Conservation (phyloP, 306 rosid species). For the Vachellia pachyceras region DNA sequence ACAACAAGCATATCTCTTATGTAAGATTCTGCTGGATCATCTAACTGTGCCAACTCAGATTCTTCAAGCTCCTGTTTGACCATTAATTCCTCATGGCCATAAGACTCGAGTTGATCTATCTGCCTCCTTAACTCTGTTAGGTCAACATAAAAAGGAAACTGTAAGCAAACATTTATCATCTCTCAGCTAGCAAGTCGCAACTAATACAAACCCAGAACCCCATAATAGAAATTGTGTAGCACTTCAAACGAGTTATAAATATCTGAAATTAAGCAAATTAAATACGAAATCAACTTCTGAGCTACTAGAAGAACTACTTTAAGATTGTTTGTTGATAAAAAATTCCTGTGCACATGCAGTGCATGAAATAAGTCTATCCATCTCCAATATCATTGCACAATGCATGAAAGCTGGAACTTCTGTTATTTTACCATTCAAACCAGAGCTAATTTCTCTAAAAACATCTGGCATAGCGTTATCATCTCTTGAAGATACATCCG, state of each 20-base stretch:
- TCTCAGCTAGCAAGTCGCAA: constrained; percentile 11
- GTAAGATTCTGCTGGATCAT: constrained; percentile 84
- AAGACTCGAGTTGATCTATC: constrained; percentile 79
- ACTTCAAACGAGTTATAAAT: constrained; percentile 21
- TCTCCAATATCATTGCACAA: constrained; percentile 29
- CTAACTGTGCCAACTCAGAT: constrained; percentile 56
- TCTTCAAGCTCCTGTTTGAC: constrained; percentile 51
- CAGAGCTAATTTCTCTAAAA: constrained; percentile 87
- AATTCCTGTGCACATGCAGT: constrained; percentile 14
- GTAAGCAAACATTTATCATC: constrained; percentile 34
- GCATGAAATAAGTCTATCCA: background rate
- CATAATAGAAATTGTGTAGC: constrained; percentile 1
- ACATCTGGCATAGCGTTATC: constrained; percentile 64
- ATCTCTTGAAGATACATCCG: constrained; percentile 72
- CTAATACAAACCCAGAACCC: constrained; percentile 9
- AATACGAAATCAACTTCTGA: constrained; percentile 26
- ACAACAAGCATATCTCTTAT: constrained; percentile 82
- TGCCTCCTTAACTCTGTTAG: constrained; percentile 81
- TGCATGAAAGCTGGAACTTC: constrained; percentile 32
- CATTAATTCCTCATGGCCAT: constrained; percentile 50
- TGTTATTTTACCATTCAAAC: constrained; percentile 66
- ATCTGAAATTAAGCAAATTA: constrained; percentile 20
- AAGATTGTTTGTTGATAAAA: constrained; percentile 10
- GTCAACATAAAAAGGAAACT: constrained; percentile 33
- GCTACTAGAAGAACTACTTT: constrained; percentile 10